Evolutionary conservation across 2,329 filamentous ascomycete species (phyloP).

Genomic region (Trichothecium roseum): DNA sequence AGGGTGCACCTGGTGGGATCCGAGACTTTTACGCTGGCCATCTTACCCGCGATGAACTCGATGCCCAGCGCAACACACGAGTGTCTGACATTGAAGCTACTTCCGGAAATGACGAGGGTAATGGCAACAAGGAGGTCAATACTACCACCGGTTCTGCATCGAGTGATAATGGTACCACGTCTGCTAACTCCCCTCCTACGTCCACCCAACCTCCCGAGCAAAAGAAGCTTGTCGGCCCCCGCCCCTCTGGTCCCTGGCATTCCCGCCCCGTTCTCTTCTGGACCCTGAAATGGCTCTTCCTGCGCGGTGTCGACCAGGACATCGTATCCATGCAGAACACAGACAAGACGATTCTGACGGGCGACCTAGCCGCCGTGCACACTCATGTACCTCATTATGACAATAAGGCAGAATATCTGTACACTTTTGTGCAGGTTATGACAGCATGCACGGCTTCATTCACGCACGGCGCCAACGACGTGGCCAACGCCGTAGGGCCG

Average conservation of each 20-base stretch:
- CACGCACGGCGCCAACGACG: slow-evolving; percentile 57
- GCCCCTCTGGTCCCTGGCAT: slow-evolving; percentile 27
- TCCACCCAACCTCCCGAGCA: slow-evolving; percentile 15
- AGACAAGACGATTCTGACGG: slow-evolving; percentile 37
- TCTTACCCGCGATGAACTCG: slow-evolving; percentile 41
- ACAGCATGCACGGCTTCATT: slow-evolving; percentile 54
- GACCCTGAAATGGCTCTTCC: slow-evolving; percentile 26
- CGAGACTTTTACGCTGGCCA: slow-evolving; percentile 48
- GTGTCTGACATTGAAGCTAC: slow-evolving; percentile 15
- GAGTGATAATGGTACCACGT: slow-evolving; percentile 8
- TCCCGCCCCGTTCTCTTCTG: slow-evolving; percentile 22
- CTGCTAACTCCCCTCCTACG: slow-evolving; percentile 11
- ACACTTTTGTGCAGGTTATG: slow-evolving; percentile 49
- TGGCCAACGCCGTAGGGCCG: slow-evolving; percentile 52
- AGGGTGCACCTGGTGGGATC: slow-evolving; percentile 28
- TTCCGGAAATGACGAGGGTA: slow-evolving; percentile 28
- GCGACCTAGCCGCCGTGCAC: slow-evolving; percentile 44
- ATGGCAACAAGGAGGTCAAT: slow-evolving; percentile 14
- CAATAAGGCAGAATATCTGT: slow-evolving; percentile 46
- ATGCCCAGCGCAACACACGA: slow-evolving; percentile 22
- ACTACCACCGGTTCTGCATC: slow-evolving; percentile 17
- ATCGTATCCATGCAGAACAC: slow-evolving; percentile 21
- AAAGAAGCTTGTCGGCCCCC: slow-evolving; percentile 14
- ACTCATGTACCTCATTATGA: slow-evolving; percentile 48
- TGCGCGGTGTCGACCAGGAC: slow-evolving; percentile 39